Base-by-base conservation (phyloP, 83 land plant species). In the Thuja plicata region DNA sequence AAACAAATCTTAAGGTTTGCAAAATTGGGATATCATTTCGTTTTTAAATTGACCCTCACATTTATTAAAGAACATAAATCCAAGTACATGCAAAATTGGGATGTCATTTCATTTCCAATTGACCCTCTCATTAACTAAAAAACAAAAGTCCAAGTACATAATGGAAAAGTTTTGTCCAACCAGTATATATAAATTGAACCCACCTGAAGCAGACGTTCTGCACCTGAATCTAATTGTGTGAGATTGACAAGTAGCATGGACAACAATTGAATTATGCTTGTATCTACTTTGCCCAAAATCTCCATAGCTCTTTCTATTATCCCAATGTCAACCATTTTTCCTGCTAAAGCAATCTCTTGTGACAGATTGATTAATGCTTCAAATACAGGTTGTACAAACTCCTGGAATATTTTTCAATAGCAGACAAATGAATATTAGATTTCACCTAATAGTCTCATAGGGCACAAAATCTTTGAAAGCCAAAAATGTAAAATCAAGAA, bases 211-310 rank as follows among this genome's bases (percentile, higher is more conserved):
- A 97, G 91, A 37, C 94, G 89, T 70, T 86, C 38, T 35, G 90
- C 91, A 71, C 97, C 98, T 84, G 89, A 86, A 84, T 97, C 97
- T 81, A 92, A 21, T 62, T 92, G 98, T 27, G 98, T 94, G 87
- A 97, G 91, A 88, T 97, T 97, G 46, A 94, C 96, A 45, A 97
- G 95, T 45, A 97, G 94, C 98, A 97, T 94, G 41, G 93, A 93
- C 74, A 96, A 87, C 52, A 94, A 89, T 7, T 88, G 90, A 35
- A 84, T 90, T 24, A 94, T 74, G 83, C 87, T 45, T 19, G 82
- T 60, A 0, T 87, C 93, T 86, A 88, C 84, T 71, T 91, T 93
- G 78, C 94, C 93, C 0, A 96, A 48, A n/a, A 93, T 79, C 81
- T 96, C 97, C 96, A 97, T 94, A 30, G 87, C 90, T 24, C 41